These are phyloP conservation scores for Edaphochlamys debaryana DNA, from an alignment of 139 green algal species.

Conservation along the genomic window DNA sequence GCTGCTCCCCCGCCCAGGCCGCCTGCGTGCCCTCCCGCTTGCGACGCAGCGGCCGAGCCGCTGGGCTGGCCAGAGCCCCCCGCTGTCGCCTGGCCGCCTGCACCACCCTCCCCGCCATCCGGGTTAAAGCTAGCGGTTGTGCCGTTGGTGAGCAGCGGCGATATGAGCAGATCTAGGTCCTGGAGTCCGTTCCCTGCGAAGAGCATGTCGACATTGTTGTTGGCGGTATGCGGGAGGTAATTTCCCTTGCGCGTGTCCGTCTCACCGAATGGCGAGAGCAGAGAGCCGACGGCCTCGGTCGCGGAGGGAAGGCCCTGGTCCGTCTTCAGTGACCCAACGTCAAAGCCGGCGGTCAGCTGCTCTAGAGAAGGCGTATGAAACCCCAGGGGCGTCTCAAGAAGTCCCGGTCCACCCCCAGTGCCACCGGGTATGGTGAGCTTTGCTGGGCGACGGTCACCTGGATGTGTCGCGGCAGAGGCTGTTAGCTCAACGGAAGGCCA, in stretches of 20 bases:
- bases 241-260: background rate
- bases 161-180: constrained; percentile 40
- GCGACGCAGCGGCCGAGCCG: no score
- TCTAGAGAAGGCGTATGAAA: constrained; percentile 31
- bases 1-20: no score
- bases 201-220: background rate
- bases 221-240: no score
- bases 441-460: no score
- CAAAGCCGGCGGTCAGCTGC: no score
- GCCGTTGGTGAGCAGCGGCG: constrained; percentile 8
- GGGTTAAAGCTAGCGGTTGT: background rate
- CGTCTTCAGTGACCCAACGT: no score
- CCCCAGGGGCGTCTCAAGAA: background rate
- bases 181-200: constrained; percentile 16
- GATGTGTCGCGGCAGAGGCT: no score
- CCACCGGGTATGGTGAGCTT: constrained; percentile 1
- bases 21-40: background rate
- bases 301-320: no score
- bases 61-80: background rate
- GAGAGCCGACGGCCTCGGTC: background rate
- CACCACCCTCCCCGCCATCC: no score
- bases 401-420: background rate
- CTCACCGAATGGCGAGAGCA: constrained; percentile 28
- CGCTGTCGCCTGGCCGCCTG: background rate
- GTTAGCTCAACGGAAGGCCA: no score